A percentile compares a stretch with the other conserved stretches of the same genome.
Conservation (phyloP, 305 asterid genomes). For the Fraxinus angustifolia region DNA sequence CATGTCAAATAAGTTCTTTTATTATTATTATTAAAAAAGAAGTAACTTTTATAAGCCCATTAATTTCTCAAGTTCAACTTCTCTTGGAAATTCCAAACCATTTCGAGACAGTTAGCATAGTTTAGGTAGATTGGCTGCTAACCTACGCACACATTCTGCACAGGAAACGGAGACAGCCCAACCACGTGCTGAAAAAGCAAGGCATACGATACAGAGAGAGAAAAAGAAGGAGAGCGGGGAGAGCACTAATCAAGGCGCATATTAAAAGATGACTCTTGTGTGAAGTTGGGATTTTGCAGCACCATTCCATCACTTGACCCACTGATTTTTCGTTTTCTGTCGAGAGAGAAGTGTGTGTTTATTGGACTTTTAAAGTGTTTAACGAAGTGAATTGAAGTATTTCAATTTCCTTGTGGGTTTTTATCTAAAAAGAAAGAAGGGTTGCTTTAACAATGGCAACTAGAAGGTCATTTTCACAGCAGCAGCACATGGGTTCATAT, state of each 20-base stretch:
- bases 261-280: constrained; percentile 45
- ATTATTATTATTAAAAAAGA: too few relatives aligned
- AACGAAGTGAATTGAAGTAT: constrained; percentile 24
- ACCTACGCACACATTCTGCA: constrained; percentile 36
- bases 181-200: constrained; percentile 50
- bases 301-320: constrained; percentile 33
- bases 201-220: constrained; percentile 3
- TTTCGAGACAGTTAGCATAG: constrained; percentile 28
- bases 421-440: constrained; percentile 12
- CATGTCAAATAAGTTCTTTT: not conserved
- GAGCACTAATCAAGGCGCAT: constrained; percentile 46
- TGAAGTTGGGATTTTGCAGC: constrained; percentile 31
- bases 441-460: constrained; percentile 47
- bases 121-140: constrained; percentile 20
- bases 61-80: not conserved
- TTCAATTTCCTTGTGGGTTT: constrained; percentile 16
- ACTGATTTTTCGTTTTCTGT: not conserved
- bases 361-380: not conserved
- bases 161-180: constrained; percentile 61
- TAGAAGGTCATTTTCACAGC: constrained; percentile 52
- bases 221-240: constrained; percentile 24
- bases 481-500: constrained; percentile 35
- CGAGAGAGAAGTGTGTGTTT: not conserved
- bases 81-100: not conserved
- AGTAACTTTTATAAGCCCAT: not conserved